Evolutionary conservation across 495 filamentous ascomycete genomes (phyloP), one percentile per base, ranked within the genome.

Genomic region (Immersiella caudata): DNA sequence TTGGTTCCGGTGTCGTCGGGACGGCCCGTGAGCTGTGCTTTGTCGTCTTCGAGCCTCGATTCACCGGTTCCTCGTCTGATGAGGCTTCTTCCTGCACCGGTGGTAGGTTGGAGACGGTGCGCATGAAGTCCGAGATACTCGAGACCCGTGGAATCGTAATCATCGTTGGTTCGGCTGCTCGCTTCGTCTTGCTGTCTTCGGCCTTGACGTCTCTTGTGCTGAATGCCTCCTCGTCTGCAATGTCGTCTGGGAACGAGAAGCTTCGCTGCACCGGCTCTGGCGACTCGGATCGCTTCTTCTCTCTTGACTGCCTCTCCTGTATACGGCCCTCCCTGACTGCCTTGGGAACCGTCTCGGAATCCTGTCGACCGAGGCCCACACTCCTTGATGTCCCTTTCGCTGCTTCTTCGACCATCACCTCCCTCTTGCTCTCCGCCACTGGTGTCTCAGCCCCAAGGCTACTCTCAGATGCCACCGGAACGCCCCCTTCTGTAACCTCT

Each of bases 21-120:
- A 29, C 61, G 24, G 40, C 54, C 35, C 67, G 71, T 6, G 60
- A 64, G 56, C 51, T 18, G 12, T 21, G 67, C 35, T 60, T 64
- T 8, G 24, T 21, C 49, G 50, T 68, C 4, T 6, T 56, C 22
- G 51, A 14, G 25, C 36, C 63, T 12, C 49, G 27, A 59, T 70
- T 67, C 36, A 46, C 54, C 29, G 65, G 63, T 60, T 76, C 76
- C 49, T 80, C 75, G 27, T 81, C 77, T 7, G 80, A 76, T 16
- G 65, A 70, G 25, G 73, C 78, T 65, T 81, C 79, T 63, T 83
- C 81, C 69, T 75, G 72, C 14, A 83, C 79, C 8, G 80, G 79
- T 22, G 81, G 70, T 11, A 83, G 72, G 65, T 76, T 79, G 18
- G 78, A 69, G 20, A 77, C 73, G n/a, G 78, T 74, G 24, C 78